Evolutionary conservation across 192 early-diverging fungal genomes (phyloP).

Genomic region (Phlyctochytrium planicorne): DNA sequence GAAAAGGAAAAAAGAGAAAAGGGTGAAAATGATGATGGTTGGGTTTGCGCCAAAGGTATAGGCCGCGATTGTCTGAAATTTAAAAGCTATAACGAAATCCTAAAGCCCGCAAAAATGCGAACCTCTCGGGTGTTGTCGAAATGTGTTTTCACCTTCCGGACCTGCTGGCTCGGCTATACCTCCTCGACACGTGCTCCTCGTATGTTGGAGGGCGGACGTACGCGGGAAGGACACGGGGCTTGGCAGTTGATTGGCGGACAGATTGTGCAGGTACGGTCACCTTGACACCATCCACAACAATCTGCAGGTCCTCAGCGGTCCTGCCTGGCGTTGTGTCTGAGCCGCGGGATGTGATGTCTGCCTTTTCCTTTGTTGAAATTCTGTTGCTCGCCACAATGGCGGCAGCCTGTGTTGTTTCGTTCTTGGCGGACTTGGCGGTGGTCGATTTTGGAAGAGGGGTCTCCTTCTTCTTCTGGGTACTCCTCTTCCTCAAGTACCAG

Average conservation of each 20-base stretch:
- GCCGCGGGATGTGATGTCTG: background rate
- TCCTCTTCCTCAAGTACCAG: constrained; percentile 12
- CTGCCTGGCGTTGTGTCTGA: constrained; percentile 1
- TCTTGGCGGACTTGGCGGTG: constrained; percentile 1
- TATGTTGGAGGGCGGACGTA: constrained; percentile 25
- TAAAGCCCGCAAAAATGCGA: too few species aligned
- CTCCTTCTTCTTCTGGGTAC: background rate
- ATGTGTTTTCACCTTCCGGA: too few species aligned
- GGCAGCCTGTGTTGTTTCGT: too few species aligned
- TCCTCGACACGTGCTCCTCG: constrained; percentile 24
- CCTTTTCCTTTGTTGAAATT: background rate
- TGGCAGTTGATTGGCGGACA: background rate
- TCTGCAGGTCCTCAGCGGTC: background rate
- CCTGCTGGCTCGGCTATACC: too few species aligned
- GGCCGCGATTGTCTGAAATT: too few species aligned
- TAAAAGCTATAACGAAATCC: too few species aligned
- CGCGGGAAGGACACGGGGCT: constrained; percentile 12
- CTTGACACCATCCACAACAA: background rate
- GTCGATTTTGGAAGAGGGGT: constrained; percentile 1
- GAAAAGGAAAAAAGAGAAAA: too few species aligned
- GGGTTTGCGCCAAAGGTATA: too few species aligned
- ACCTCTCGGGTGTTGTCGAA: too few species aligned
- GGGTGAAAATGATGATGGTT: too few species aligned
- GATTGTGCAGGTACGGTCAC: constrained; percentile 9
- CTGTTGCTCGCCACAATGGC: background rate